A percentile compares a stretch with the other conserved stretches of the same genome.
Conservation (phyloP, 2,329 filamentous ascomycete species). For the Sphaerulina vaccinii region DNA sequence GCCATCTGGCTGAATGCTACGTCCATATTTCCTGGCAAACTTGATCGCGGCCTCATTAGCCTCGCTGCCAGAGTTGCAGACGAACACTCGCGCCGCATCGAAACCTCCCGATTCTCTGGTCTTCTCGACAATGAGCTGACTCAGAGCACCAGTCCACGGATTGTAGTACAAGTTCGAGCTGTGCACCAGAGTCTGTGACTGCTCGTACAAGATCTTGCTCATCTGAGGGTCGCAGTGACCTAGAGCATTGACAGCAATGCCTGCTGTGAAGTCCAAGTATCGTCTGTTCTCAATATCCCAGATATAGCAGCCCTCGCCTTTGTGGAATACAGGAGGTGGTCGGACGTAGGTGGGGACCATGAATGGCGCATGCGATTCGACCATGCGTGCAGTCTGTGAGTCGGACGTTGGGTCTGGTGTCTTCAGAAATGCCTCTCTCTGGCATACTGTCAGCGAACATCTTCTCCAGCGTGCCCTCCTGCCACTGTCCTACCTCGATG, state of each 20-base stretch:
- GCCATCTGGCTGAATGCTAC: conserved; percentile 44
- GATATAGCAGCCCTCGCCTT: conserved; percentile 80
- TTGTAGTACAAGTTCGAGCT: conserved; percentile 97
- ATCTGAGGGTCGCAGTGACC: conserved; percentile 87
- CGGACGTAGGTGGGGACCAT: conserved; percentile 97
- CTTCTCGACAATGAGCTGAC: conserved; percentile 77
- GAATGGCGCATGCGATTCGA: conserved; percentile 74
- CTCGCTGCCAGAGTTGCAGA: conserved; percentile 95
- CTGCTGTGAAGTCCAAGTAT: conserved; percentile 93
- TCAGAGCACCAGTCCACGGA: conserved; percentile 87
- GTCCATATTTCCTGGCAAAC: conserved; percentile 89
- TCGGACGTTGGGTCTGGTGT: conserved; percentile 72
- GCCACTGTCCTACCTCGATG: conserved; percentile 25
- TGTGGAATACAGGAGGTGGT: conserved; percentile 84
- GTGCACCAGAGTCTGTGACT: conserved; percentile 72
- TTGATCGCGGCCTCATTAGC: conserved; percentile 98
- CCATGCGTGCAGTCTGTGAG: conserved; percentile 71
- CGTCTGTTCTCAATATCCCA: conserved; percentile 86
- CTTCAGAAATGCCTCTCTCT: conserved; percentile 55
- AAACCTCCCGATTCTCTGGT: conserved; percentile 79
- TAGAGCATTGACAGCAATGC: conserved; percentile 90
- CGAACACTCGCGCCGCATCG: conserved; percentile 76
- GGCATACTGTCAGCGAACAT: conserved; percentile 16
- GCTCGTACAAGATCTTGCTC: conserved; percentile 67
- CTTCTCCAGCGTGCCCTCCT: too few relatives aligned